These are phyloP conservation scores for Ricinus communis DNA, from an alignment of 345 rosid genomes.

Conservation along the genomic window DNA sequence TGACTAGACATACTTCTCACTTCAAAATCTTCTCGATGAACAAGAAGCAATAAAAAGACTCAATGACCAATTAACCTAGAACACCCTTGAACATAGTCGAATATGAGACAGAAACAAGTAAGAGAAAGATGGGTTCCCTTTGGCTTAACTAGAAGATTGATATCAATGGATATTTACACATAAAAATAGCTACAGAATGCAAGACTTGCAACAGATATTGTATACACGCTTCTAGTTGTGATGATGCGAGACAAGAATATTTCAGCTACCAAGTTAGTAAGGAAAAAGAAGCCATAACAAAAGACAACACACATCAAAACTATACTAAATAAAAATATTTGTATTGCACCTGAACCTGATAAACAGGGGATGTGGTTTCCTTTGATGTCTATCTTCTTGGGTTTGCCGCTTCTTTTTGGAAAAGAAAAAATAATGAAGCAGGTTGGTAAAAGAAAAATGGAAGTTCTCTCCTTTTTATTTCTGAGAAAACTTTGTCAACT, in stretches of 20 bases:
- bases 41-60: background rate
- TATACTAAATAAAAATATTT: background rate
- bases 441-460: background rate
- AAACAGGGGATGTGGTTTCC: constrained; percentile 28
- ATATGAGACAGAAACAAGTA: background rate
- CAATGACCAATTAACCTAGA: background rate
- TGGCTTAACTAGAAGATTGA: no score
- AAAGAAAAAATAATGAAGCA: constrained; percentile 1
- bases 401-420: background rate
- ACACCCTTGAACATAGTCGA: background rate
- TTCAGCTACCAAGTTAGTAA: no score
- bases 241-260: no score
- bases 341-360: constrained; percentile 28
- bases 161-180: no score
- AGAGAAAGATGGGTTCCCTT: background rate
- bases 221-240: no score
- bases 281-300: no score
- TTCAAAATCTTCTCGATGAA: background rate
- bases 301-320: no score
- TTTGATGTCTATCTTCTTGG: constrained; percentile 5
- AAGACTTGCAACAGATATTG: no score
- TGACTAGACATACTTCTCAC: background rate
- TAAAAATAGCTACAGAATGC: no score
- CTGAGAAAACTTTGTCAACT: background rate
- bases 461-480: constrained; percentile 11